Evolutionary conservation across 768 basidiomycete species (phyloP).

Genomic region (Hirschioporus abietinus): DNA sequence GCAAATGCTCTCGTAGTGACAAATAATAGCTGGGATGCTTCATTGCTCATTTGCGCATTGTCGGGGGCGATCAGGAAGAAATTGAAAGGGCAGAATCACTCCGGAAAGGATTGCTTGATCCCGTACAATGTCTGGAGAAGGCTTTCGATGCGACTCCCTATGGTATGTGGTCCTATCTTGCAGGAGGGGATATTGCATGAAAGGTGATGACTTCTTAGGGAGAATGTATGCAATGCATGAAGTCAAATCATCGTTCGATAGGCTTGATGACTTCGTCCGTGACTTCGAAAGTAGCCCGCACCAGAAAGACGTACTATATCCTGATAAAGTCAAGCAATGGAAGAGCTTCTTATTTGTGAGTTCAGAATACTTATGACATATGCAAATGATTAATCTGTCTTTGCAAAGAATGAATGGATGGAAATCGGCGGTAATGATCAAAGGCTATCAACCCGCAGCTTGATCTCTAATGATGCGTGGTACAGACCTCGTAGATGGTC

Average conservation of each 20-base stretch:
- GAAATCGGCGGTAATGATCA: not conserved
- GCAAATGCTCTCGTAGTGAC: no score
- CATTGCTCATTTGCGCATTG: no score
- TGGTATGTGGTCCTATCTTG: not conserved
- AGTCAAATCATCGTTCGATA: not conserved
- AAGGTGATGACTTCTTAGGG: not conserved
- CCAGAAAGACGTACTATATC: not conserved
- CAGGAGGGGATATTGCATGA: not conserved
- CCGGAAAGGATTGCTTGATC: not conserved
- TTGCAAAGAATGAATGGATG: not conserved
- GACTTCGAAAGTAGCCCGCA: not conserved
- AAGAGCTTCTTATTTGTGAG: not conserved
- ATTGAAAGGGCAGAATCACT: not conserved
- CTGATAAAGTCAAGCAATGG: not conserved
- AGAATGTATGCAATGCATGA: not conserved
- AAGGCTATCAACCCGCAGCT: not conserved
- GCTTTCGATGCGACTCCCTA: not conserved
- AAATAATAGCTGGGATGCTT: no score
- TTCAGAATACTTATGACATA: not conserved
- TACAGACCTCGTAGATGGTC: not conserved
- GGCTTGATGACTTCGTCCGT: not conserved
- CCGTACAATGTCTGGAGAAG: not conserved
- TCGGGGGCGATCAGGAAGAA: no score
- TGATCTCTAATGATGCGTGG: not conserved
- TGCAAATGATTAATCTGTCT: not conserved